phyloP scores from a whole-genome alignment of 2,329 filamentous ascomycete species.

The Canariomyces notabilis region DNA sequence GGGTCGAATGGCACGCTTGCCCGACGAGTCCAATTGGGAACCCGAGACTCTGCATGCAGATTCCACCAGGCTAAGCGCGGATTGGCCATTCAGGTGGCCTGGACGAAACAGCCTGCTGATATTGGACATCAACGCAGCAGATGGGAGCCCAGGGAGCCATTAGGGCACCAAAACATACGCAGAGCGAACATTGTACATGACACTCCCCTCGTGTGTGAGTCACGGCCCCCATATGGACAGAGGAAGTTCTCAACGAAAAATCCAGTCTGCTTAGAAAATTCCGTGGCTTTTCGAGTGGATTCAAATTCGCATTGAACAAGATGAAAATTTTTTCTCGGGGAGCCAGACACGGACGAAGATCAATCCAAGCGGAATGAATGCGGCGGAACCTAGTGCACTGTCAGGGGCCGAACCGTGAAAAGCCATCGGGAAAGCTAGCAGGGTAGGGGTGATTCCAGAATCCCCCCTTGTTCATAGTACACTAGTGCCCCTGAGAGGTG shows the following conservation, averaged over 20 bases:
- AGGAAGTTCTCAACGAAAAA: conserved; percentile 8
- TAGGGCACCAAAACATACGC: conserved; percentile 27
- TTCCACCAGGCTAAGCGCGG: conserved; percentile 6
- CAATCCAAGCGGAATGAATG: conserved; percentile 19
- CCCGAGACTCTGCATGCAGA: conserved; percentile 19
- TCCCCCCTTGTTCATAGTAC: conserved; percentile 9
- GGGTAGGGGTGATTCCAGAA: conserved; percentile 23
- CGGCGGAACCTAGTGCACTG: conserved; percentile 11
- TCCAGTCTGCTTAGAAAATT: no score
- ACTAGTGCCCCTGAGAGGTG: conserved; percentile 3
- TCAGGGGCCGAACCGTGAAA: conserved; percentile 14
- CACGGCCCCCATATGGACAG: conserved; percentile 15
- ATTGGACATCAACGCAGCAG: conserved; percentile 31
- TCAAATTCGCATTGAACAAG: conserved; percentile 12
- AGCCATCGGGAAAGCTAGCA: conserved; percentile 14
- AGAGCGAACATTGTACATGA: conserved; percentile 12
- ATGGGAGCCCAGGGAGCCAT: conserved; percentile 14
- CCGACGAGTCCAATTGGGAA: conserved; percentile 22
- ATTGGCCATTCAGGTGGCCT: conserved; percentile 20
- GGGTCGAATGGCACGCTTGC: conserved; percentile 9
- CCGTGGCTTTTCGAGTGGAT: conserved; percentile 6
- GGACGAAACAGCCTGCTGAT: conserved; percentile 18
- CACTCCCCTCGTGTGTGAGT: conserved; percentile 20
- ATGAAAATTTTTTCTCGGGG: conserved; percentile 26
- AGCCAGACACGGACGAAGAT: conserved; percentile 22